These are phyloP conservation scores for Climacium dendroides DNA, from an alignment of 225 moss, liverwort and hornwort species.

Conservation along the genomic window DNA sequence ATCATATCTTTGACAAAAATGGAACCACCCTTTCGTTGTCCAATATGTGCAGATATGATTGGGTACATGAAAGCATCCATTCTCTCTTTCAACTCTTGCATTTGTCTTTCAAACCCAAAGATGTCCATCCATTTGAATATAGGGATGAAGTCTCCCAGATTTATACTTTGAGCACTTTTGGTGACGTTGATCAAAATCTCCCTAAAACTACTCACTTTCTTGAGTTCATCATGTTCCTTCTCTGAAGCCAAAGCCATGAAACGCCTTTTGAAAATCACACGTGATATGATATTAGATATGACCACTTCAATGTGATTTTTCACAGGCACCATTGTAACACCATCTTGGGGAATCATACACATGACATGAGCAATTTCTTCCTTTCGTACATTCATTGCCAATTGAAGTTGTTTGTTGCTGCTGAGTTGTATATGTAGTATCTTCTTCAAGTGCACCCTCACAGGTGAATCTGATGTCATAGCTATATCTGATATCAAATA, in stretches of 20 bases:
- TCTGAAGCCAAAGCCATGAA: not conserved
- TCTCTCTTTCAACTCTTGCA: not conserved
- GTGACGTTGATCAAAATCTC: not conserved
- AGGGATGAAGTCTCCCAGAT: not conserved
- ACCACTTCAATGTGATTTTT: not conserved
- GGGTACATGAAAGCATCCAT: not conserved
- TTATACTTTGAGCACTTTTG: not conserved
- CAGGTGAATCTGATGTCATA: no score
- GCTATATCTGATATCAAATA: no score
- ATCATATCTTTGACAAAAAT: not conserved
- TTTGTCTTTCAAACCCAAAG: not conserved
- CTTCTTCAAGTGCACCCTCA: no score
- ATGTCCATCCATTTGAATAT: not conserved
- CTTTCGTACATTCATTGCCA: not conserved
- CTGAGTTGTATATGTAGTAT: no score
- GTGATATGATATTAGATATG: not conserved
- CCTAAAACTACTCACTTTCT: not conserved
- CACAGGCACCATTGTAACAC: not conserved
- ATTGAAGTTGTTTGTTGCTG: no score
- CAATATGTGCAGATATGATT: not conserved
- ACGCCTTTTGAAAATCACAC: not conserved
- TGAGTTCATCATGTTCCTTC: not conserved
- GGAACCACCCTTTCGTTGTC: not conserved
- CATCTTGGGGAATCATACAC: not conserved
- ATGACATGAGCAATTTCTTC: not conserved